Percentiles rank a stretch among this genome's conserved stretches.
Conservation (phyloP, 169 alveolate genomes). For the Babesia caballi region DNA sequence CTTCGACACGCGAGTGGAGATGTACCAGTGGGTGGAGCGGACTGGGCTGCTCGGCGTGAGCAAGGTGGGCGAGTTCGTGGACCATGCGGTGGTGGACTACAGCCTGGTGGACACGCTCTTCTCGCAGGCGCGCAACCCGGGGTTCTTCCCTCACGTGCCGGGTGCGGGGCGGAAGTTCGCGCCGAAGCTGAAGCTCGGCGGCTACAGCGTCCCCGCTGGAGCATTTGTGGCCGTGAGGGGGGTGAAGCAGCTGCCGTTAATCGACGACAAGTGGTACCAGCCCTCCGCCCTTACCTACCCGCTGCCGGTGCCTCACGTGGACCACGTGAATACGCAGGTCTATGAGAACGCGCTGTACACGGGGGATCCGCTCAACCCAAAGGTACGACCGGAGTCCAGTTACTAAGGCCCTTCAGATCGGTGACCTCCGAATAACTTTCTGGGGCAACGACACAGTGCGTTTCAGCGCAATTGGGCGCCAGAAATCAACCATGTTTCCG, state of each 20-base stretch:
- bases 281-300: conserved; percentile 56
- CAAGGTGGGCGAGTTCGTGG: conserved; percentile 52
- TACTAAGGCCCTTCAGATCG: conserved; percentile 29
- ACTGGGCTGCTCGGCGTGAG: conserved; percentile 44
- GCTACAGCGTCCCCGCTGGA: conserved; percentile 31
- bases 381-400: conserved; percentile 30
- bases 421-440: conserved; percentile 60
- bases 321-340: conserved; percentile 72
- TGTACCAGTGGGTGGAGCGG: conserved; percentile 73
- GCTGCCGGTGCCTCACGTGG: conserved; percentile 66
- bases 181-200: conserved; percentile 50
- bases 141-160: conserved; percentile 59
- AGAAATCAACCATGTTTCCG: conserved; percentile 20
- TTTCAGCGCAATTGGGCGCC: conserved; percentile 55
- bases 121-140: conserved; percentile 58
- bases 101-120: conserved; percentile 26
- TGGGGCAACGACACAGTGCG: conserved; percentile 48
- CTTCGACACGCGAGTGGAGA: conserved; percentile 74
- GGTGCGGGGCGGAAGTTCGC: conserved; percentile 63
- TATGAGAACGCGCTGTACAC: conserved; percentile 71
- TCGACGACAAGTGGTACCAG: conserved; percentile 73
- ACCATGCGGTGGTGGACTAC: conserved; percentile 57
- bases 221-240: conserved; percentile 39
- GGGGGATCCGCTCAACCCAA: conserved; percentile 77
- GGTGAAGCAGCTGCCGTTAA: conserved; percentile 61